Conservation (phyloP, 2,329 filamentous ascomycete genomes). For the Trichoderma sp. region DNA sequence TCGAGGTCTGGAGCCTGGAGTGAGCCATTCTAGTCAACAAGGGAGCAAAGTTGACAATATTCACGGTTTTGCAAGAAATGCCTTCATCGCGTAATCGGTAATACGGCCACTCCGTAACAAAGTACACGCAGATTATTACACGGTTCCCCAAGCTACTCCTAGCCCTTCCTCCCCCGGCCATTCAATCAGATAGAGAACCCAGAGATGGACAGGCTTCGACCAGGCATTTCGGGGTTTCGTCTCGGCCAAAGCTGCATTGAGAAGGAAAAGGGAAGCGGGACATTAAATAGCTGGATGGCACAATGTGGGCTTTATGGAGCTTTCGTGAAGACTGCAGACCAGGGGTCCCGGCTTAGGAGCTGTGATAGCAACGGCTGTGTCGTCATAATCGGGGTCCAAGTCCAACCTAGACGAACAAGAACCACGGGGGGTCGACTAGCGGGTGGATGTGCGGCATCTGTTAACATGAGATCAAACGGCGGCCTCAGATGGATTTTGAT, state of each 20-base stretch:
- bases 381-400: constrained; percentile 18
- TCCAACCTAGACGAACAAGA: background rate
- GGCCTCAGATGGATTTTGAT: background rate
- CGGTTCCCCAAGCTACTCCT: background rate
- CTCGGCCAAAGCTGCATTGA: background rate
- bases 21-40: background rate
- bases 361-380: background rate
- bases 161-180: background rate
- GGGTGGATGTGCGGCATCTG: background rate
- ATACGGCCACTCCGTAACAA: constrained; percentile 8
- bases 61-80: constrained; percentile 6
- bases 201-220: background rate
- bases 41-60: background rate
- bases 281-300: background rate
- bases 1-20: constrained; percentile 45
- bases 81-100: constrained; percentile 13
- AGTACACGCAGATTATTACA: background rate
- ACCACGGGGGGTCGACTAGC: background rate
- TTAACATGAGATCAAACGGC: background rate
- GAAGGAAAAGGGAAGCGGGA: background rate
- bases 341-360: background rate
- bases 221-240: background rate
- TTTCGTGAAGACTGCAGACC: background rate
- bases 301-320: constrained; percentile 10
- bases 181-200: background rate